Percentiles rank a stretch among this genome's conserved stretches.
Conservation (phyloP, 805 yeast genomes). For the Lipomyces anomalus region DNA sequence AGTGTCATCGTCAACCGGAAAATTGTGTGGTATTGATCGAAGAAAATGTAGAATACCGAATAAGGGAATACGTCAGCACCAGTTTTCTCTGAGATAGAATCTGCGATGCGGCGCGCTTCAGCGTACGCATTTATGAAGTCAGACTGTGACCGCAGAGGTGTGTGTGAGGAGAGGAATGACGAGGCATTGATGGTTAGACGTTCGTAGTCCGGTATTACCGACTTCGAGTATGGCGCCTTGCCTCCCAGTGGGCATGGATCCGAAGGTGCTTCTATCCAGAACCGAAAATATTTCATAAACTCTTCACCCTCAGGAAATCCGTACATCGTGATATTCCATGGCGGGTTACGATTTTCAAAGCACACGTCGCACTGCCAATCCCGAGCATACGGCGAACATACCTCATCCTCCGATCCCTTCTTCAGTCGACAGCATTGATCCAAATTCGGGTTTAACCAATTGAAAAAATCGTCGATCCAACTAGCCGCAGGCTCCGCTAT, state of each 20-base stretch:
- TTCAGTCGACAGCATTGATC: constrained; percentile 79
- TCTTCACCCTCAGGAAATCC: constrained; percentile 76
- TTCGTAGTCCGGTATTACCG: constrained; percentile 45
- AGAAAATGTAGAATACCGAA: constrained; percentile 87
- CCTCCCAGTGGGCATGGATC: constrained; percentile 96
- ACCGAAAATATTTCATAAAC: constrained; percentile 63
- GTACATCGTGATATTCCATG: constrained; percentile 67
- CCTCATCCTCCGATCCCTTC: constrained; percentile 44
- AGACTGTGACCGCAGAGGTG: constrained; percentile 69
- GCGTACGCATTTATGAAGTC: constrained; percentile 80
- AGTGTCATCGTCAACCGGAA: constrained; percentile 52
- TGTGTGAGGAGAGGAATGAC: constrained; percentile 74
- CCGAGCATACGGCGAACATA: constrained; percentile 30
- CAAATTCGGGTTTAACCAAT: constrained; percentile 79
- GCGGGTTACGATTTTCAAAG: constrained; percentile 50
- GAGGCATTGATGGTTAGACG: constrained; percentile 46
- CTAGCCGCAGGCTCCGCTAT: constrained; percentile 78
- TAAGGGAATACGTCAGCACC: constrained; percentile 72
- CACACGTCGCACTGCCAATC: constrained; percentile 58
- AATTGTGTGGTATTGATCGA: constrained; percentile 77
- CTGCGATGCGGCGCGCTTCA: constrained; percentile 60
- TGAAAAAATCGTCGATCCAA: constrained; percentile 88
- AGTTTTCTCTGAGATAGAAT: constrained; percentile 39
- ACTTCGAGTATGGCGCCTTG: constrained; percentile 75
- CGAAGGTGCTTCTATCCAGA: constrained; percentile 81